phyloP scores from a whole-genome alignment of 176 grass and related monocot species.

The Cocos nucifera region DNA sequence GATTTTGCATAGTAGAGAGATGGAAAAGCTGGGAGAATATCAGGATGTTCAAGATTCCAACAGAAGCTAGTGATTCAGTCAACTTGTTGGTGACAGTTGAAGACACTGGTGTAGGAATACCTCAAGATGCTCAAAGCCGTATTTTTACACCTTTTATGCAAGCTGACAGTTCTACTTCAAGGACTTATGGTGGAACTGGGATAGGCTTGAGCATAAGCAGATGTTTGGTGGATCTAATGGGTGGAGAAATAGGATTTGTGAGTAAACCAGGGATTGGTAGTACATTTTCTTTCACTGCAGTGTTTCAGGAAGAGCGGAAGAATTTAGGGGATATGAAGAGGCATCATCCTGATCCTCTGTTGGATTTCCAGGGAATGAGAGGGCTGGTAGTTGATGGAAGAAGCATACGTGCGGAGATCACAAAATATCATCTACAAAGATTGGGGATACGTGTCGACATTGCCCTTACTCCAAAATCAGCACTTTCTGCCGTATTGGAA shows the following conservation, averaged over 20 bases:
- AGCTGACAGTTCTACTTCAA: constrained; percentile 67
- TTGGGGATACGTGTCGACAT: constrained; percentile 44
- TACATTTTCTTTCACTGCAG: constrained; percentile 75
- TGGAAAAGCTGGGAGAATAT: constrained; percentile 40
- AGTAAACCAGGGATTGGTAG: constrained; percentile 46
- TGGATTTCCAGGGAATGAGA: constrained; percentile 65
- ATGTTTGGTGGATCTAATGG: constrained; percentile 61
- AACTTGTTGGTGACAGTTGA: constrained; percentile 58
- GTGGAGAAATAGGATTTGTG: constrained; percentile 38
- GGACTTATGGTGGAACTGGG: constrained; percentile 69
- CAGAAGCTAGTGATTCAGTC: constrained; percentile 20
- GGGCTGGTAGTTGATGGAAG: constrained; percentile 59
- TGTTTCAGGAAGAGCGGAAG: constrained; percentile 33
- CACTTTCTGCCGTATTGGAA: constrained; percentile 40
- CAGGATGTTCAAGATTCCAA: constrained; percentile 28
- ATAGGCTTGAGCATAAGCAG: constrained; percentile 85
- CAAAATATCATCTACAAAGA: constrained; percentile 53
- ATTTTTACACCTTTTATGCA: constrained; percentile 86
- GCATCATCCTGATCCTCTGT: constrained; percentile 35
- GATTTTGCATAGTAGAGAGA: constrained; percentile 37
- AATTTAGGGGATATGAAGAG: constrained; percentile 40
- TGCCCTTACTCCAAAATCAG: constrained; percentile 34
- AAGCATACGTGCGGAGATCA: constrained; percentile 39
- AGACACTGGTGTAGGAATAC: constrained; percentile 77
- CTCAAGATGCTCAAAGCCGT: constrained; percentile 41